Base-by-base conservation (phyloP, 192 early-diverging fungal genomes). In the Borealophlyctis nickersoniae region DNA sequence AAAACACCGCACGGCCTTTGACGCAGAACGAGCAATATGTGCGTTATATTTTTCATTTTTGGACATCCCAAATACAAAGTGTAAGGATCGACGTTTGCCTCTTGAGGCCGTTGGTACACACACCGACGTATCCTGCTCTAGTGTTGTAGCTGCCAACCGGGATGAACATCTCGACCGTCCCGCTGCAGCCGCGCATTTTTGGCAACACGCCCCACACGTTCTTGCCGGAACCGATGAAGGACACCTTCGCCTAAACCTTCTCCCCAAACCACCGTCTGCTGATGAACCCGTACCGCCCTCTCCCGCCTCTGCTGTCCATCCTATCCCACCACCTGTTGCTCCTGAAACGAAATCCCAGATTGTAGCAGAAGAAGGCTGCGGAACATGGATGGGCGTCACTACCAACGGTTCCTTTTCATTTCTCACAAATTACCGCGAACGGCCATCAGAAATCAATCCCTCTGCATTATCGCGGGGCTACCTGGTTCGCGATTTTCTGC, bases 81-180 rank as follows among this genome's bases (percentile, higher is more conserved):
- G 67, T 68, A 53, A 54, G 66, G n/a, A 4, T 45, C 39, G 7
- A 45, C 39, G 9, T 45, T 45, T 7, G 19, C 9, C 39, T 19
- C 39, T 13, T 45, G 9, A 45, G 9, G 9, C 39, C 9, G 7
- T 45, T 45, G 9, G 39, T 19, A 45, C 39, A 45, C 19, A 19
- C n/a, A 19, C 39, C 19, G 39, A 45, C 39, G 39, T 13, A n/a
- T 0, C 35, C 35, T 45, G 23, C 24, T 26, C 9, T 36, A 75
- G 69, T 23, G 52, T 73, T 22, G 36, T 69, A 2, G 66, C 66
- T 1, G 69, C 66, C 23, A 78, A 78, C 69, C 65, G 77, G 30
- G 77, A 78, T 57, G 77, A 78, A 45, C 73, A 58, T 58, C 16
- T 78, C 0, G 65, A 62, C 26, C 66, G 77, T 4, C 59, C 73